Conservation (phyloP, 2,329 filamentous ascomycete species). For the Fusarium algeriense region DNA sequence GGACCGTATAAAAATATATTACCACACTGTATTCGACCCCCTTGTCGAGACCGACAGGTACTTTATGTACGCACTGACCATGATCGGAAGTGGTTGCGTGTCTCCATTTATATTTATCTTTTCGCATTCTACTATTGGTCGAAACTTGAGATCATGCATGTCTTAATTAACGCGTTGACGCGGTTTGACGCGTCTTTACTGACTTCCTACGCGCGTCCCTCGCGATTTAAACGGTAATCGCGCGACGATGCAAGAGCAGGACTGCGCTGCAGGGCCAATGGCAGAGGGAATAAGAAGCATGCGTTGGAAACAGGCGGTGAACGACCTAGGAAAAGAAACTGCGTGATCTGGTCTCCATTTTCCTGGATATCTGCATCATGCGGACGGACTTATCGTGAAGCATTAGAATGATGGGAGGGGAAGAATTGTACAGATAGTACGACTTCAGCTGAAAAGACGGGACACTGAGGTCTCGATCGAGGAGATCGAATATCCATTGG, state of each 20-base stretch:
- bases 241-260: slow-evolving; percentile 22
- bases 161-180: slow-evolving; percentile 36
- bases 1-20: not conserved
- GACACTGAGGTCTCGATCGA: not conserved
- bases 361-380: not conserved
- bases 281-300: slow-evolving; percentile 6
- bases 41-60: slow-evolving; percentile 27
- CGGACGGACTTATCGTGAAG: not conserved
- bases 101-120: slow-evolving; percentile 23
- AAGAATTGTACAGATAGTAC: not conserved
- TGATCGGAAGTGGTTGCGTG: slow-evolving; percentile 44
- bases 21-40: slow-evolving; percentile 22
- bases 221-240: slow-evolving; percentile 28
- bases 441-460: not conserved
- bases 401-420: not conserved
- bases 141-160: not conserved
- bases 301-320: slow-evolving; percentile 18
- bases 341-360: slow-evolving; percentile 1
- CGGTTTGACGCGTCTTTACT: slow-evolving; percentile 22
- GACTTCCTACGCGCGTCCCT: slow-evolving; percentile 29
- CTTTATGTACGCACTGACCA: slow-evolving; percentile 42
- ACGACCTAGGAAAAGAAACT: slow-evolving; percentile 4
- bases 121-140: slow-evolving; percentile 34
- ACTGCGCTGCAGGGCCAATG: slow-evolving; percentile 27
- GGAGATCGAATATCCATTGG: not conserved